Conservation (phyloP, 495 filamentous ascomycete genomes). For the Penicillium macrosclerotiorum region DNA sequence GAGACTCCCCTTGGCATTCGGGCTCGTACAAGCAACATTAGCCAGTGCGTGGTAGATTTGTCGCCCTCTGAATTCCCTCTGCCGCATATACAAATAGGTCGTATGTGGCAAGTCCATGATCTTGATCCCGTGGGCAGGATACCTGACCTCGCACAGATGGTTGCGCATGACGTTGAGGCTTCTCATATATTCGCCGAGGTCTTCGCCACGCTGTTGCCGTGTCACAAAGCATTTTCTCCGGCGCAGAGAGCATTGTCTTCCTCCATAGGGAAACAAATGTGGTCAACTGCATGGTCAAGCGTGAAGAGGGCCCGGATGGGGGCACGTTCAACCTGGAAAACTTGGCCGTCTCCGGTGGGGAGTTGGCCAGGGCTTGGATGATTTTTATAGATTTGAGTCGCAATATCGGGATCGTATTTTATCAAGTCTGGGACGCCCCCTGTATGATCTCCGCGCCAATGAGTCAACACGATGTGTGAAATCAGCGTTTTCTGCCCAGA, state of each 20-base stretch:
- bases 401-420: constrained; percentile 45
- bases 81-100: constrained; percentile 27
- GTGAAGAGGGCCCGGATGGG: constrained; percentile 38
- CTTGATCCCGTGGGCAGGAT: constrained; percentile 41
- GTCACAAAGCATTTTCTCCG: constrained; percentile 63
- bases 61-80: constrained; percentile 36
- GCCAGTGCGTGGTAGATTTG: constrained; percentile 32
- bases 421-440: constrained; percentile 66
- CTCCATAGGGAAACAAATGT: constrained; percentile 48
- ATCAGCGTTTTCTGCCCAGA: constrained; percentile 43
- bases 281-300: constrained; percentile 44
- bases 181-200: constrained; percentile 38
- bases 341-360: constrained; percentile 37
- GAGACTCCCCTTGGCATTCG: constrained; percentile 23
- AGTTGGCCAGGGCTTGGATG: constrained; percentile 47
- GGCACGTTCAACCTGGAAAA: constrained; percentile 39
- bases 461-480: constrained; percentile 63
- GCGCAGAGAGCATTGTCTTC: constrained; percentile 80
- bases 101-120: constrained; percentile 35
- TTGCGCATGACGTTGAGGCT: constrained; percentile 28
- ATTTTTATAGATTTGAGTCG: constrained; percentile 38
- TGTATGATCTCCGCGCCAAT: constrained; percentile 81
- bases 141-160: constrained; percentile 32
- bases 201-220: constrained; percentile 34
- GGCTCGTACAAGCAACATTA: constrained; percentile 2